Evolutionary conservation across 441 rosid species (phyloP).

Genomic region (Gossypium schwendimanii): DNA sequence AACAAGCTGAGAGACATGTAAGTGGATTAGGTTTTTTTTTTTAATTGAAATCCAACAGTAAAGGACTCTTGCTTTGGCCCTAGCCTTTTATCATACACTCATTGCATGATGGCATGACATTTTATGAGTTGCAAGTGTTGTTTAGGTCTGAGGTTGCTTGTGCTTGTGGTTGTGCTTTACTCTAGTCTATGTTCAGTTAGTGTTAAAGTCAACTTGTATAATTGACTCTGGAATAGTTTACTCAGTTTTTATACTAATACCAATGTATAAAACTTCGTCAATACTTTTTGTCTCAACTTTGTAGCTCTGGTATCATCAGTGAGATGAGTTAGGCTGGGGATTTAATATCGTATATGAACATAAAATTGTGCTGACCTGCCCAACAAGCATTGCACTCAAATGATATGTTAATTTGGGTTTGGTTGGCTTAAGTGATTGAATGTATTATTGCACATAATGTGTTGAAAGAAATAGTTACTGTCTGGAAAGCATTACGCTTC

Average conservation of each 20-base stretch:
- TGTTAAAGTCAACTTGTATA: neutral
- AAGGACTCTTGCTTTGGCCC: neutral
- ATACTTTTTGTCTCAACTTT: neutral
- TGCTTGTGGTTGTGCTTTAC: neutral
- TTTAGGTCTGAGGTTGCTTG: neutral
- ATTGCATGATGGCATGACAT: neutral
- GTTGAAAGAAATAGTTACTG: constrained; percentile 1
- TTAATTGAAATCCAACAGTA: neutral
- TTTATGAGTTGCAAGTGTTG: neutral
- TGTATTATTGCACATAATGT: neutral
- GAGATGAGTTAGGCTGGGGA: neutral
- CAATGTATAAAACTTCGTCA: neutral
- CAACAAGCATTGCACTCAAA: neutral
- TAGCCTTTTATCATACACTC: neutral
- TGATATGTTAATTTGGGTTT: neutral
- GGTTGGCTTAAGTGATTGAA: neutral
- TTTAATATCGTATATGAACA: neutral
- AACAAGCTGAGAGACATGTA: constrained; percentile 94
- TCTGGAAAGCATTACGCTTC: neutral
- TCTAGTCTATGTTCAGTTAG: neutral
- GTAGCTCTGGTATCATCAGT: neutral
- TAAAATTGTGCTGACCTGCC: neutral
- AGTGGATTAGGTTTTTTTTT: constrained; percentile 22
- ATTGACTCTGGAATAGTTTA: neutral
- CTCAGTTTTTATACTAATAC: neutral